phyloP scores from a whole-genome alignment of 305 asterid species.

The Fraxinus velutina region DNA sequence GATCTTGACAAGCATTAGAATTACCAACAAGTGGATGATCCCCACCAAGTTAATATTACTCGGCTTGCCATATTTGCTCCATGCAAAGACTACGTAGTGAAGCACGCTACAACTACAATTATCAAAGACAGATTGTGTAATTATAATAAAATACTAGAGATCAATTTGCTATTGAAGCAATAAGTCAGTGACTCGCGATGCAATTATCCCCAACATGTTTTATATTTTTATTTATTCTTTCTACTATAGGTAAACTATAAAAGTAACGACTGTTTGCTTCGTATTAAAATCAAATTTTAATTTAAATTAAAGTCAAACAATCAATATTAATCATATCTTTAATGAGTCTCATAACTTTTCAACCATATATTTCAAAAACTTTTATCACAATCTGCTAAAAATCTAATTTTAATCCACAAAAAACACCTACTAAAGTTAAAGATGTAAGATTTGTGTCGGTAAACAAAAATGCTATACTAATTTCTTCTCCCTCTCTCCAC shows the following conservation, averaged over 20 bases:
- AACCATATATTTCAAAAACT: no score
- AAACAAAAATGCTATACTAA: not conserved
- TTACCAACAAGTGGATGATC: not conserved
- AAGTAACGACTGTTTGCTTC: no score
- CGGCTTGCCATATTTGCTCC: not conserved
- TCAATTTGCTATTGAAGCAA: not conserved
- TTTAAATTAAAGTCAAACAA: no score
- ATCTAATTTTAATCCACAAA: no score
- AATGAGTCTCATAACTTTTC: no score
- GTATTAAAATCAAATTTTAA: no score
- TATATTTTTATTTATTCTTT: not conserved
- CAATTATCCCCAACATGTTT: not conserved
- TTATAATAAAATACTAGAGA: not conserved
- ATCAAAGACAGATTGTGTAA: not conserved
- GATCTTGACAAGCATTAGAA: not conserved
- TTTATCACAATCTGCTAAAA: no score
- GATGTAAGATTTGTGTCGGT: constrained; percentile 49
- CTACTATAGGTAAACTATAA: not conserved
- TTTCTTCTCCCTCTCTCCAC: not conserved
- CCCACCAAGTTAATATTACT: not conserved
- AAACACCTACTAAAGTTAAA: not conserved
- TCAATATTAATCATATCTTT: no score
- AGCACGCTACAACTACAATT: not conserved
- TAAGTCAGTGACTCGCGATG: not conserved
- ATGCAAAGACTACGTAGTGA: not conserved